Evolutionary conservation across 106 monocot genomes (phyloP).

Genomic region (Triglochin maritima): DNA sequence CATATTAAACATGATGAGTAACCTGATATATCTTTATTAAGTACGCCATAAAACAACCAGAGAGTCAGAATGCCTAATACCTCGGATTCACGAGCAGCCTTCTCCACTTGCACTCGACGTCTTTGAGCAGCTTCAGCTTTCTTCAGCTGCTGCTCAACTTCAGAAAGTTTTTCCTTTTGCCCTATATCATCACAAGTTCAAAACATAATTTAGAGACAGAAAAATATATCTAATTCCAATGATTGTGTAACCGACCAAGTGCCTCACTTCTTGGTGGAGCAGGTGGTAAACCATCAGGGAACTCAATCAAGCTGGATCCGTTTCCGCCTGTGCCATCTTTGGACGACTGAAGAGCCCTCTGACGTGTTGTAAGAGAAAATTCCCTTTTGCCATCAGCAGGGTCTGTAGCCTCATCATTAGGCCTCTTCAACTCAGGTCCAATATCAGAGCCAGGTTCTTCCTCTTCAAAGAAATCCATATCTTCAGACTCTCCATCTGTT

Average conservation of each 20-base stretch:
- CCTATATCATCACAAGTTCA: slow-evolving; percentile 22
- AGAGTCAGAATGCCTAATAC: slow-evolving; percentile 16
- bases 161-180: slow-evolving; percentile 89
- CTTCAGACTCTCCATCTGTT: slow-evolving; percentile 26
- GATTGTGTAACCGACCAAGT: neutral
- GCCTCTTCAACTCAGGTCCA: slow-evolving; percentile 23
- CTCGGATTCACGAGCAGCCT: slow-evolving; percentile 70
- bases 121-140: slow-evolving; percentile 87
- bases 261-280: slow-evolving; percentile 64
- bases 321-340: slow-evolving; percentile 25
- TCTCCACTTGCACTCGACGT: slow-evolving; percentile 91
- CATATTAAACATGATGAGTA: neutral
- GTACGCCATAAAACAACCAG: neutral
- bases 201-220: neutral
- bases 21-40: neutral
- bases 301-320: slow-evolving; percentile 50
- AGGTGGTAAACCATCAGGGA: slow-evolving; percentile 68
- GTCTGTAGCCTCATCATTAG: slow-evolving; percentile 21
- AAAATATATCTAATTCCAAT: neutral
- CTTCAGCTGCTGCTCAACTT: slow-evolving; percentile 82
- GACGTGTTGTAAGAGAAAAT: slow-evolving; percentile 53
- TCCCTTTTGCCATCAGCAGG: slow-evolving; percentile 29
- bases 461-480: slow-evolving; percentile 45
- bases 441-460: slow-evolving; percentile 48
- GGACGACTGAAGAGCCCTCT: slow-evolving; percentile 54